Conservation (phyloP, 495 filamentous ascomycete genomes). For the Articulospora tetracladia region DNA sequence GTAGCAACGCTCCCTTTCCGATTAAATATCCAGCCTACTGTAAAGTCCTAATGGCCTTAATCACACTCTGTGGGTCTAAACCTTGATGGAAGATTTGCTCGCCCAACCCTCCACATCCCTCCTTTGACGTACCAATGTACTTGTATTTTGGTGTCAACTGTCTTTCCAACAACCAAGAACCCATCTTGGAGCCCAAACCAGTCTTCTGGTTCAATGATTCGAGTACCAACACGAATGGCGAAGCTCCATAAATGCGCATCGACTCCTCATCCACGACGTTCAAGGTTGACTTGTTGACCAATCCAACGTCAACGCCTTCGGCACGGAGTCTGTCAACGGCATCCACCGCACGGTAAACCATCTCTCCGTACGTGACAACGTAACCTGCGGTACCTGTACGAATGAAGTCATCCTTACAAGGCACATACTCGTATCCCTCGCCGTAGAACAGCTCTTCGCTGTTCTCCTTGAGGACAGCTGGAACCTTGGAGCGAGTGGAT, state of each 20-base stretch:
- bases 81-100: slow-evolving; percentile 23
- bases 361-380: slow-evolving; percentile 17
- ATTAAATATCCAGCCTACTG: slow-evolving; percentile 9
- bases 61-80: slow-evolving; percentile 15
- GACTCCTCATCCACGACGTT: slow-evolving; percentile 21
- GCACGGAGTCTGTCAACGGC: slow-evolving; percentile 19
- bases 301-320: slow-evolving; percentile 19
- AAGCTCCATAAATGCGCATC: slow-evolving; percentile 11
- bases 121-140: slow-evolving; percentile 18
- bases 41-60: slow-evolving; percentile 15
- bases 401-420: slow-evolving; percentile 17
- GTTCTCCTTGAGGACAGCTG: slow-evolving; percentile 14
- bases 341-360: slow-evolving; percentile 19
- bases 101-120: slow-evolving; percentile 20
- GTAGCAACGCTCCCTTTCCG: too few relatives aligned
- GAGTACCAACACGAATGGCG: slow-evolving; percentile 16
- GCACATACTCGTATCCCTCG: slow-evolving; percentile 14
- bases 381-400: slow-evolving; percentile 15
- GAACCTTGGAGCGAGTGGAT: slow-evolving; percentile 18
- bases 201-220: slow-evolving; percentile 20
- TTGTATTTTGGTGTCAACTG: slow-evolving; percentile 19
- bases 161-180: slow-evolving; percentile 16
- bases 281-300: slow-evolving; percentile 18
- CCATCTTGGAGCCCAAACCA: slow-evolving; percentile 16
- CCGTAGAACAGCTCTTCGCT: slow-evolving; percentile 13